These are phyloP conservation scores for Pleurotus djamor DNA, from an alignment of 768 basidiomycete species.

Conservation along the genomic window DNA sequence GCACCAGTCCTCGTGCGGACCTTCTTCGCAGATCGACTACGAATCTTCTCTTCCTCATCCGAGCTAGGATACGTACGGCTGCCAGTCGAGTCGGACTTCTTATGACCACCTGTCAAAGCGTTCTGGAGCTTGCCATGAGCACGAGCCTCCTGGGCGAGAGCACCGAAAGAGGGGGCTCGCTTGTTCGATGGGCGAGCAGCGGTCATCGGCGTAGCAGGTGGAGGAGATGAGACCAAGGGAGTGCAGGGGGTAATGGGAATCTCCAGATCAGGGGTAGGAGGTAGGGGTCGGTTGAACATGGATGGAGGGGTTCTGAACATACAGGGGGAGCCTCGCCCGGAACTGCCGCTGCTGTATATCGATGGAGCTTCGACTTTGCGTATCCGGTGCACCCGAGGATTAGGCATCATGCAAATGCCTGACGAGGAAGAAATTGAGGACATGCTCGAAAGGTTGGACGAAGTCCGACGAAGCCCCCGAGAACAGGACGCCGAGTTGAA, in stretches of 20 bases:
- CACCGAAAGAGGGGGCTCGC: slow-evolving; percentile 61
- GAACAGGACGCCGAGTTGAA: slow-evolving; percentile 37
- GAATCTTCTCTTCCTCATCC: slow-evolving; percentile 74
- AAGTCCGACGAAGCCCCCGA: slow-evolving; percentile 39
- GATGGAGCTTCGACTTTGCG: slow-evolving; percentile 37
- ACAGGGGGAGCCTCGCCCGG: slow-evolving; percentile 1
- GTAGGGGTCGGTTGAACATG: slow-evolving; percentile 2
- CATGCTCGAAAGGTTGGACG: slow-evolving; percentile 36
- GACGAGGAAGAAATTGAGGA: slow-evolving; percentile 42
- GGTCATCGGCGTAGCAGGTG: slow-evolving; percentile 15
- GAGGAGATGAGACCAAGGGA: slow-evolving; percentile 9
- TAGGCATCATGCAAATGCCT: slow-evolving; percentile 34
- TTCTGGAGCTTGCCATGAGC: slow-evolving; percentile 12
- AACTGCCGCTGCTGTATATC: slow-evolving; percentile 16
- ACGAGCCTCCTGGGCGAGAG: slow-evolving; percentile 22
- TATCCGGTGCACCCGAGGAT: slow-evolving; percentile 52
- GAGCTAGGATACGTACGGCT: slow-evolving; percentile 49
- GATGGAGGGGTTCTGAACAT: slow-evolving; percentile 1
- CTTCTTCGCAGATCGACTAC: slow-evolving; percentile 63
- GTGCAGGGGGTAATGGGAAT: not conserved
- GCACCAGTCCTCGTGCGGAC: slow-evolving; percentile 31
- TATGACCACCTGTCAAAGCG: slow-evolving; percentile 18
- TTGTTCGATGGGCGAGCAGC: slow-evolving; percentile 27
- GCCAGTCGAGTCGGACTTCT: slow-evolving; percentile 25
- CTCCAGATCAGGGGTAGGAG: slow-evolving; percentile 4